Base-by-base conservation (phyloP, 1,284 basidiomycete species). In the Ceratobasidium sp. region DNA sequence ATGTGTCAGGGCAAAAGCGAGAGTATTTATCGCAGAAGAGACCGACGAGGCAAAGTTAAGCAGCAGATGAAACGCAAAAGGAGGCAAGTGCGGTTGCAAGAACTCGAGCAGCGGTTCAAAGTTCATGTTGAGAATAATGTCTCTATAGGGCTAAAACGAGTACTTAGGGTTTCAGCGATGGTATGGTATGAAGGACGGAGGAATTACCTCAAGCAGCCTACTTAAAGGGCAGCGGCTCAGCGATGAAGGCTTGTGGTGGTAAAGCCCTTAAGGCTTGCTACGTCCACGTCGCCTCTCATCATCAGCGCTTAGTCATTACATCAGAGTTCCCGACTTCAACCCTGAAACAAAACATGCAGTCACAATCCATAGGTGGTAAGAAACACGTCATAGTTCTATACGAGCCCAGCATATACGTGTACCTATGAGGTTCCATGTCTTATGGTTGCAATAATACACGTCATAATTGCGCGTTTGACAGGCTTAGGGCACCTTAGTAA, bases 1-100 rank as follows among this genome's bases (percentile, higher is more conserved):
- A 26, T 75, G 44, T 10, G 71, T 65, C 33, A 75, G 48, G 44
- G 71, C 71, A 54, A 64, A 75, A 15, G 33, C 13, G 17, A 75
- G 59, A n/a, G 71, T 75, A 33, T 75, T 65, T 52, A 75, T 75
- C 20, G 61, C 46, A 9, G 71, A 75, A 28, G 71, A 64, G 40
- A 54, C 10, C 17, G 71, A 64, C 3, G 46, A 50, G 50, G 71
- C 61, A 38, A 64, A n/a, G 46, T 54, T 75, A 26, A 75, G 48
- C 26, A 75, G 13, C 26, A 75, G 38, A 46, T 75, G 71, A 54
- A 75, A 75, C 7, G 61, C 71, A 23, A 64, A 40, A 52, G 71
- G 71, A 3, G 71, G 71, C 15, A 75, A 59, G 40, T 75, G 71
- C 26, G 71, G 71, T 20, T 65, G 71, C 61, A 65, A 38, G 46